Conservation (phyloP, 805 yeast genomes). For the Ogataea populi-albae region DNA sequence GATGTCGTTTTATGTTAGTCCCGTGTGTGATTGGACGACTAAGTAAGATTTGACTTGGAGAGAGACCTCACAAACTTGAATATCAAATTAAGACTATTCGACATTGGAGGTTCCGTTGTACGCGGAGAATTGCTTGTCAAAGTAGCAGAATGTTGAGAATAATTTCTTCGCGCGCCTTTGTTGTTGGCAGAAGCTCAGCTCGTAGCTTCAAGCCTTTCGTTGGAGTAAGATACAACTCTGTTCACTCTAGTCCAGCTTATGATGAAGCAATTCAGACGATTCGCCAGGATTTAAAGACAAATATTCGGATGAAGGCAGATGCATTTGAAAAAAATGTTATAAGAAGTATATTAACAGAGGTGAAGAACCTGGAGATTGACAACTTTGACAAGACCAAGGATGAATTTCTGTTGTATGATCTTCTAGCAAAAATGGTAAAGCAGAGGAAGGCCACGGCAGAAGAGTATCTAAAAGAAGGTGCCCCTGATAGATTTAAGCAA, state of each 20-base stretch:
- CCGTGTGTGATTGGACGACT: too few relatives aligned
- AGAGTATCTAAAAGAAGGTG: conserved; percentile 36
- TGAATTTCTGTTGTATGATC: conserved; percentile 33
- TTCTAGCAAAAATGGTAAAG: conserved; percentile 37
- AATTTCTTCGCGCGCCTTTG: neutral
- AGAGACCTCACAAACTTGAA: too few relatives aligned
- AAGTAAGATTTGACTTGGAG: too few relatives aligned
- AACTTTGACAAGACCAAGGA: conserved; percentile 27
- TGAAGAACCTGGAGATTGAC: conserved; percentile 38
- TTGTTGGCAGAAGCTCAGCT: neutral
- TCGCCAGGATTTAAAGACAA: conserved; percentile 34
- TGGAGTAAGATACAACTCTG: conserved; percentile 25
- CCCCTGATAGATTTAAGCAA: conserved; percentile 41
- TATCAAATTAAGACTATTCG: too few relatives aligned
- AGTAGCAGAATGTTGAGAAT: neutral
- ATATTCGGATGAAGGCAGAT: conserved; percentile 34
- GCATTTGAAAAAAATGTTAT: conserved; percentile 38
- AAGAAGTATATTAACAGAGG: conserved; percentile 37
- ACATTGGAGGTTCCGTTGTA: too few relatives aligned
- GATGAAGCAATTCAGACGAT: conserved; percentile 25
- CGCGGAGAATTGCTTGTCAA: too few relatives aligned
- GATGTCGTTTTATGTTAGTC: too few relatives aligned
- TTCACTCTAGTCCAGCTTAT: conserved; percentile 29
- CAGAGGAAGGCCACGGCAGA: conserved; percentile 39
- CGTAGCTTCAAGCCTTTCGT: neutral